Evolutionary conservation across 192 early-diverging fungal genomes (phyloP).

Genomic region (Chytriomyces sp.): DNA sequence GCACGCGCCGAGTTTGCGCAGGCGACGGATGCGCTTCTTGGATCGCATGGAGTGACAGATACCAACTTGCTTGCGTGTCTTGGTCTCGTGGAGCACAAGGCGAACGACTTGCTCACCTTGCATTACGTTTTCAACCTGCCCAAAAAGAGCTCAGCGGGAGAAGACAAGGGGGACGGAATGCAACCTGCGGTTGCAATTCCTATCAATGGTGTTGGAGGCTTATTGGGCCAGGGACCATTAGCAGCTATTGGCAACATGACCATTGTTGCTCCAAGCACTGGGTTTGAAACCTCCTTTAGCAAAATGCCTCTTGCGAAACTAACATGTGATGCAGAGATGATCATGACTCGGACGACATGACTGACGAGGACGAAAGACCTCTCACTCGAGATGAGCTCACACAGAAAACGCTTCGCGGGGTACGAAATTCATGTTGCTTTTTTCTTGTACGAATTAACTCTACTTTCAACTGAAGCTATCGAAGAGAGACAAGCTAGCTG

Average conservation of each 20-base stretch:
- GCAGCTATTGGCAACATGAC: conserved; percentile 46
- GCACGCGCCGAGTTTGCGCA: conserved; percentile 32
- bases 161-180: conserved; percentile 30
- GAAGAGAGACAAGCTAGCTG: conserved; percentile 34
- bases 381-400: conserved; percentile 56
- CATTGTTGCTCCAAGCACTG: conserved; percentile 55
- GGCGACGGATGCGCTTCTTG: conserved; percentile 33
- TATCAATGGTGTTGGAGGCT: conserved; percentile 42
- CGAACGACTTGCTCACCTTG: conserved; percentile 58
- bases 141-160: conserved; percentile 44
- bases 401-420: conserved; percentile 53
- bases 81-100: conserved; percentile 56
- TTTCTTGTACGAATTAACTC: neutral
- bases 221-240: conserved; percentile 56
- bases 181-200: conserved; percentile 31
- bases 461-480: conserved; percentile 29
- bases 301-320: conserved; percentile 4
- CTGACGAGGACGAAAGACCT: conserved; percentile 63
- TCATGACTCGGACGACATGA: conserved; percentile 53
- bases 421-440: conserved; percentile 28
- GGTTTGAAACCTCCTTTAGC: conserved; percentile 33
- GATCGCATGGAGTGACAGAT: conserved; percentile 45
- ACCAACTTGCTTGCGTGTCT: conserved; percentile 50
- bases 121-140: conserved; percentile 53
- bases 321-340: conserved; percentile 43